A percentile compares a stretch with the other conserved stretches of the same genome.
These are phyloP conservation scores for Fusarium duplospermum DNA, from an alignment of 2,329 filamentous ascomycete genomes.

Conservation along the genomic window DNA sequence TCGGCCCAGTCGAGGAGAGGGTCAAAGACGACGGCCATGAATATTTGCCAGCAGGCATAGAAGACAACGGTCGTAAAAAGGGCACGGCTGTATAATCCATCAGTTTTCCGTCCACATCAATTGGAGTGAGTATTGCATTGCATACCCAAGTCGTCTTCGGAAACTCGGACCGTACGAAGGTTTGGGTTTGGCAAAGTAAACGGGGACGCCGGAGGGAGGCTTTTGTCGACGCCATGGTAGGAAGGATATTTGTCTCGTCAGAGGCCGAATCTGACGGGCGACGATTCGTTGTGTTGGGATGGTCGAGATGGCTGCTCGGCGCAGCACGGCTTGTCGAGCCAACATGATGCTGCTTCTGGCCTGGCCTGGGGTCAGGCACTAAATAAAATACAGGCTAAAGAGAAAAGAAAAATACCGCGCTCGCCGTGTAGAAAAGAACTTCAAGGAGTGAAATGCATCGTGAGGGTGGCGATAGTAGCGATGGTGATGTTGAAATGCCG, in stretches of 20 bases:
- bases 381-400: neutral
- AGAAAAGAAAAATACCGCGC: constrained; percentile 3
- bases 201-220: constrained; percentile 39
- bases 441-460: constrained; percentile 35
- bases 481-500: constrained; percentile 15
- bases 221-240: constrained; percentile 48
- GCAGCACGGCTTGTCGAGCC: constrained; percentile 38
- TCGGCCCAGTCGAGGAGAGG: constrained; percentile 58
- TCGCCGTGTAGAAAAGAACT: constrained; percentile 1
- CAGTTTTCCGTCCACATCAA: constrained; percentile 9
- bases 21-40: constrained; percentile 58
- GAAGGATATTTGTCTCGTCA: constrained; percentile 47
- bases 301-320: constrained; percentile 37
- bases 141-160: constrained; percentile 47
- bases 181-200: constrained; percentile 48
- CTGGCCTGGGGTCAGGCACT: neutral
- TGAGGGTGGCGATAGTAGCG: constrained; percentile 26
- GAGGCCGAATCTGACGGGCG: constrained; percentile 34
- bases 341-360: constrained; percentile 40
- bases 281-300: constrained; percentile 36
- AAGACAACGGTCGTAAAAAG: constrained; percentile 48
- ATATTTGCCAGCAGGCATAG: constrained; percentile 57
- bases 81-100: constrained; percentile 38
- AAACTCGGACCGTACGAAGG: constrained; percentile 31
- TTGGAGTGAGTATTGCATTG: constrained; percentile 12